These are phyloP conservation scores for Nakazawaea holstii DNA, from an alignment of 805 yeast species.

Conservation along the genomic window DNA sequence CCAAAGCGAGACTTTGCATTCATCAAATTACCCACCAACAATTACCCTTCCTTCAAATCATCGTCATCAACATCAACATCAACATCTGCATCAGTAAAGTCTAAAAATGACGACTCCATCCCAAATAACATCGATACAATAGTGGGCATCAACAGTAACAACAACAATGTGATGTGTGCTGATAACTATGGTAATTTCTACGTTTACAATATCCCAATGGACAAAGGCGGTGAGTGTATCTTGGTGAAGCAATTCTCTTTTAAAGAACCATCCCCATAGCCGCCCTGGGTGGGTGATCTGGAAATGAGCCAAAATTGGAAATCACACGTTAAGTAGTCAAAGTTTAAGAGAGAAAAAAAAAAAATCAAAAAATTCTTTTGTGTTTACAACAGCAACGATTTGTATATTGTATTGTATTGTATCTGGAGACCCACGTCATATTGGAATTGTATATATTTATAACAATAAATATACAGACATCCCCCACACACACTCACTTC, in stretches of 20 bases:
- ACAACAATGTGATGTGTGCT: slow-evolving; percentile 56
- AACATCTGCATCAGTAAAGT: slow-evolving; percentile 21
- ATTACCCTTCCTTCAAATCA: slow-evolving; percentile 8
- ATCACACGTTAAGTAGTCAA: too few relatives aligned
- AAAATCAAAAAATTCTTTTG: too few relatives aligned
- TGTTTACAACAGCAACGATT: too few relatives aligned
- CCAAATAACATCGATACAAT: slow-evolving; percentile 17
- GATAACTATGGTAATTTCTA: slow-evolving; percentile 79
- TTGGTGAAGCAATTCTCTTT: slow-evolving; percentile 65
- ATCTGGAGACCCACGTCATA: too few relatives aligned
- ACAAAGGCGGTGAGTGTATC: slow-evolving; percentile 84
- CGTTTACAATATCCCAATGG: slow-evolving; percentile 69
- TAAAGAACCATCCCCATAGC: not conserved
- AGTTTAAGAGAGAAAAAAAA: too few relatives aligned
- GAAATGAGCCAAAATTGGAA: too few relatives aligned
- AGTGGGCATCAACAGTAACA: slow-evolving; percentile 23
- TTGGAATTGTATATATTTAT: too few relatives aligned
- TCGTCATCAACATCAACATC: too few relatives aligned
- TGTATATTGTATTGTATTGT: too few relatives aligned
- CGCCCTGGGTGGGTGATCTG: too few relatives aligned
- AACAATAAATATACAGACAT: too few relatives aligned
- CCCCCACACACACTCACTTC: too few relatives aligned
- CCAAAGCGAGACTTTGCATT: slow-evolving; percentile 91
- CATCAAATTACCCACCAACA: slow-evolving; percentile 55
- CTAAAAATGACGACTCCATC: slow-evolving; percentile 13